phyloP scores from a whole-genome alignment of 1,139 yeast genomes.

The Suhomyces choctaworum region DNA sequence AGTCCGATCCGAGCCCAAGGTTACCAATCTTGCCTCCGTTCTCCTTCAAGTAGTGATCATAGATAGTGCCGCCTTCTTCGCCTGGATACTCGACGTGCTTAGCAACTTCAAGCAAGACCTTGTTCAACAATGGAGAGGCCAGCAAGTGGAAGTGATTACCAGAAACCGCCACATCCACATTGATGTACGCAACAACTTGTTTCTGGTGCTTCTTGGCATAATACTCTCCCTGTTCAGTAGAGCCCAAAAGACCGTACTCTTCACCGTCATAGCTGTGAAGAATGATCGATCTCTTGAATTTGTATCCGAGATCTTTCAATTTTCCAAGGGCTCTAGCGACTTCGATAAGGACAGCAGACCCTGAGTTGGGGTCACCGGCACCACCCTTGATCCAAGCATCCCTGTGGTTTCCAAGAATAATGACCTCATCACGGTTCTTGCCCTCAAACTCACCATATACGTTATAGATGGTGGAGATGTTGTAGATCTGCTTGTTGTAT shows the following conservation, averaged over 20 bases:
- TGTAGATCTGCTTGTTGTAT: slow-evolving; percentile 43
- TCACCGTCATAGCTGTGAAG: slow-evolving; percentile 50
- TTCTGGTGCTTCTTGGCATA: slow-evolving; percentile 36
- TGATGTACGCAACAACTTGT: slow-evolving; percentile 46
- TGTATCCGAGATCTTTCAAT: slow-evolving; percentile 44
- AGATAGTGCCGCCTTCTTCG: slow-evolving; percentile 43
- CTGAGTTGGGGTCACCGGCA: slow-evolving; percentile 52
- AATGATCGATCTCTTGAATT: slow-evolving; percentile 42
- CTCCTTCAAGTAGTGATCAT: slow-evolving; percentile 55
- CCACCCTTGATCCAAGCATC: slow-evolving; percentile 59
- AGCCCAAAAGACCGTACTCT: slow-evolving; percentile 49
- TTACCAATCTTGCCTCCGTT: slow-evolving; percentile 35
- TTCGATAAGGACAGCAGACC: slow-evolving; percentile 44
- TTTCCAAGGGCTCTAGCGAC: slow-evolving; percentile 48
- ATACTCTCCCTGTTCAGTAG: slow-evolving; percentile 49
- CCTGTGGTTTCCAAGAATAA: slow-evolving; percentile 49
- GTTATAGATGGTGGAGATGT: slow-evolving; percentile 45
- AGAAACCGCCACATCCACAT: slow-evolving; percentile 42
- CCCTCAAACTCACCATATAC: slow-evolving; percentile 51
- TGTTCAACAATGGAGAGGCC: slow-evolving; percentile 44
- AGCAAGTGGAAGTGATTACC: slow-evolving; percentile 36
- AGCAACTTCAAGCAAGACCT: slow-evolving; percentile 34
- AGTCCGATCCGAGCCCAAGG: slow-evolving; percentile 50
- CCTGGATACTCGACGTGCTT: slow-evolving; percentile 49
- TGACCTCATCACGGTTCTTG: slow-evolving; percentile 39